A percentile compares a stretch with the other conserved stretches of the same genome.
phyloP scores from a whole-genome alignment of 306 rosid genomes.

The Prinsepia uniflora region DNA sequence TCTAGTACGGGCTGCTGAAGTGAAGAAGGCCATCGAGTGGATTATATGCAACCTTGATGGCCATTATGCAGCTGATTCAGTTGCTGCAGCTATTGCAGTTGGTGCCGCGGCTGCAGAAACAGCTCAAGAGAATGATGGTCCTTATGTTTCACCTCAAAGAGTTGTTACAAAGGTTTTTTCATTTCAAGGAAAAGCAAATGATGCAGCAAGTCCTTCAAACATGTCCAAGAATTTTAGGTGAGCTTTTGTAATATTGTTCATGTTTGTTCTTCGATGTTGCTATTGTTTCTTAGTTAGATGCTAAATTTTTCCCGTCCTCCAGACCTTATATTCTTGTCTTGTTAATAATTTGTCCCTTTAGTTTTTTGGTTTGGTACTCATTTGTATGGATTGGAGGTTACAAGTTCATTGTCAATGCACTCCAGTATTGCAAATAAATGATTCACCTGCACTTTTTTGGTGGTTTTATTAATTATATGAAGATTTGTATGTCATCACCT shows the following conservation, averaged over 20 bases:
- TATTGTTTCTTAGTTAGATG: slow-evolving; percentile 9
- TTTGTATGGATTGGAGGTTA: background rate
- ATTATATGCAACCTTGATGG: slow-evolving; percentile 89
- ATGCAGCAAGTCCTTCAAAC: slow-evolving; percentile 68
- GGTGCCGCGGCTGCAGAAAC: slow-evolving; percentile 76
- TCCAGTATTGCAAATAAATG: no score
- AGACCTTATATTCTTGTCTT: background rate
- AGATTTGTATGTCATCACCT: background rate
- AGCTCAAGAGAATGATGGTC: slow-evolving; percentile 57
- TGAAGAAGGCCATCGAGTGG: slow-evolving; percentile 94
- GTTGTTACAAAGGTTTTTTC: slow-evolving; percentile 44
- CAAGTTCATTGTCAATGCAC: background rate
- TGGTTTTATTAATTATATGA: background rate
- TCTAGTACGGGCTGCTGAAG: slow-evolving; percentile 94
- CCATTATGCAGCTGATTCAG: slow-evolving; percentile 92
- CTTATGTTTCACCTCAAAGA: slow-evolving; percentile 50
- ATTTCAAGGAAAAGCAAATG: slow-evolving; percentile 64
- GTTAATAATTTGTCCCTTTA: background rate
- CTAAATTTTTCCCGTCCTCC: background rate
- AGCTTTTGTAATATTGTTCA: slow-evolving; percentile 26
- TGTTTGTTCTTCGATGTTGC: slow-evolving; percentile 12
- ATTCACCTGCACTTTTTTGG: background rate
- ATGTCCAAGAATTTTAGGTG: slow-evolving; percentile 93
- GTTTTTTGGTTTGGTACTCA: background rate
- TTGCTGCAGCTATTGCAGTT: slow-evolving; percentile 86